Evolutionary conservation across 768 basidiomycete species (phyloP).

Genomic region (Tephrocybe sp.): DNA sequence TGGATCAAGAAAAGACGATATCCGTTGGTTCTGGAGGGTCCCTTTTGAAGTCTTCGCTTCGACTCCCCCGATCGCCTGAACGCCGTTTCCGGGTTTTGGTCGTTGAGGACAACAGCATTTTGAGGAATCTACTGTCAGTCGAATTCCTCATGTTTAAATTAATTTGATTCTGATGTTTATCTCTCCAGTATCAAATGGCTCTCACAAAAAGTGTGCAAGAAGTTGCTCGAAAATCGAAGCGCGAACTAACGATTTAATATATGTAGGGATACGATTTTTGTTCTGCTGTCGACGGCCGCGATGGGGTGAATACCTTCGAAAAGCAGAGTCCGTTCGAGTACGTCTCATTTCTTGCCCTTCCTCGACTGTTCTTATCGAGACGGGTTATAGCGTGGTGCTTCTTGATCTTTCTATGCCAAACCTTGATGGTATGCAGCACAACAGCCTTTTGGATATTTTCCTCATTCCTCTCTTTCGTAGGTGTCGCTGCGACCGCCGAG

Average conservation of each 20-base stretch:
- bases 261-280: slow-evolving; percentile 65
- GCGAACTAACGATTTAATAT: neutral
- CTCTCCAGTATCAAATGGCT: slow-evolving; percentile 58
- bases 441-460: neutral
- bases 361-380: slow-evolving; percentile 6
- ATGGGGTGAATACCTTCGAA: slow-evolving; percentile 76
- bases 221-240: neutral
- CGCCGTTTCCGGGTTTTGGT: slow-evolving; percentile 66
- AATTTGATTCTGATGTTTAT: neutral
- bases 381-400: slow-evolving; percentile 63
- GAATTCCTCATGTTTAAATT: slow-evolving; percentile 10
- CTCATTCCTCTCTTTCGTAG: slow-evolving; percentile 28
- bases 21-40: slow-evolving; percentile 60
- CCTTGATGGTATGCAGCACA: slow-evolving; percentile 62
- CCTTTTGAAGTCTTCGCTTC: slow-evolving; percentile 64
- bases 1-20: slow-evolving; percentile 38
- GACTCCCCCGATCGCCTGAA: slow-evolving; percentile 42
- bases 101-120: slow-evolving; percentile 88
- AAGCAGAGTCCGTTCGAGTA: slow-evolving; percentile 84
- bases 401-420: slow-evolving; percentile 92
- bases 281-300: slow-evolving; percentile 81
- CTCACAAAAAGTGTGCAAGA: slow-evolving; percentile 43
- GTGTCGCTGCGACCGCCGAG: slow-evolving; percentile 78
- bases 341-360: slow-evolving; percentile 26
- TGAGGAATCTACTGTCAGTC: slow-evolving; percentile 80